phyloP scores from a whole-genome alignment of 805 yeast genomes.

The Ogataea kodamae region DNA sequence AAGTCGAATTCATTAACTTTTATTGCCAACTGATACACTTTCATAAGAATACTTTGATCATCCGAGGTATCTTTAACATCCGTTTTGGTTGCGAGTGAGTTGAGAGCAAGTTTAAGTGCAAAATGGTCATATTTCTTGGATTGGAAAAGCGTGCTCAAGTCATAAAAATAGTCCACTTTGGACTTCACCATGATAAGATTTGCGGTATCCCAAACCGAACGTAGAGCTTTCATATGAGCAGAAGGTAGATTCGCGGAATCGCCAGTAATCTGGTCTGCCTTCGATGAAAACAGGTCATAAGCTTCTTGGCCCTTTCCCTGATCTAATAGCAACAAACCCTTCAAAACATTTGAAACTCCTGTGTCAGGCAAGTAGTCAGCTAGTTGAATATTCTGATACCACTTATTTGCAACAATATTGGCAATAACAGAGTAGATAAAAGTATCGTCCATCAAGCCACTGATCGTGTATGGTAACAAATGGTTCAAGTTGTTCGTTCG shows the following conservation, averaged over 20 bases:
- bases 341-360: constrained; percentile 25
- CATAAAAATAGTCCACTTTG: constrained; percentile 36
- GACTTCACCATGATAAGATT: constrained; percentile 31
- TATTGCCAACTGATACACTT: constrained; percentile 31
- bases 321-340: constrained; percentile 28
- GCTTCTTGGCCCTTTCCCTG: constrained; percentile 27
- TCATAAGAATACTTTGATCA: constrained; percentile 22
- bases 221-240: constrained; percentile 20
- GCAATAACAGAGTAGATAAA: constrained; percentile 24
- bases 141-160: constrained; percentile 37
- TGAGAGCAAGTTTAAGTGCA: constrained; percentile 36
- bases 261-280: constrained; percentile 29
- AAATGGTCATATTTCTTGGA: constrained; percentile 27
- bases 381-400: constrained; percentile 14
- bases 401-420: constrained; percentile 16
- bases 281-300: constrained; percentile 28
- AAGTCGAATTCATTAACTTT: constrained; percentile 30
- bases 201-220: constrained; percentile 17
- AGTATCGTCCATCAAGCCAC: constrained; percentile 16
- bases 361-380: constrained; percentile 22
- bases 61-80: constrained; percentile 18
- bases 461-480: constrained; percentile 17
- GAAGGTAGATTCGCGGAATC: constrained; percentile 18
- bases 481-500: constrained; percentile 24
- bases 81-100: constrained; percentile 23